Conservation (phyloP, 768 basidiomycete species). For the Trametes sanguinea region DNA sequence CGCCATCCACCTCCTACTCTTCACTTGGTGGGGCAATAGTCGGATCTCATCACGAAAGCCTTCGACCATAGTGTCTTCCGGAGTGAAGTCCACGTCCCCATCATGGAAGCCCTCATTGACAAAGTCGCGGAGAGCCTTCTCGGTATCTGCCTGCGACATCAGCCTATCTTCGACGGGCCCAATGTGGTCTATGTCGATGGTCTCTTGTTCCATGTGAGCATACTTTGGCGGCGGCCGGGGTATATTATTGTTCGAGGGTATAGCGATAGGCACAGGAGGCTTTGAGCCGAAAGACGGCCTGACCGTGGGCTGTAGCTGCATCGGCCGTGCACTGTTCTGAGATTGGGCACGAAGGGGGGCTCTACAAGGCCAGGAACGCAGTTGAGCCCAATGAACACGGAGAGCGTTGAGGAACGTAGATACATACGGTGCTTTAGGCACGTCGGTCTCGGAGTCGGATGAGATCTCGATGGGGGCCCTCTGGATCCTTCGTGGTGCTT, state of each 20-base stretch:
- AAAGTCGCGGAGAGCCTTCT: slow-evolving; percentile 28
- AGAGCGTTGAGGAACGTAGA: background rate
- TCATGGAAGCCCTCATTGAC: slow-evolving; percentile 38
- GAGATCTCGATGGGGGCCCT: slow-evolving; percentile 22
- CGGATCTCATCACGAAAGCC: slow-evolving; percentile 73
- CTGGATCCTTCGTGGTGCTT: background rate
- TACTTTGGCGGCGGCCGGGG: slow-evolving; percentile 12
- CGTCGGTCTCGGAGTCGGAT: slow-evolving; percentile 31
- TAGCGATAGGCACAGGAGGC: slow-evolving; percentile 34
- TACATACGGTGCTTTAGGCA: slow-evolving; percentile 2
- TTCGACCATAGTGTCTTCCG: slow-evolving; percentile 68
- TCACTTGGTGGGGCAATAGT: slow-evolving; percentile 85
- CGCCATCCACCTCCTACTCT: slow-evolving; percentile 86
- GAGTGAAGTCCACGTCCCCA: slow-evolving; percentile 48
- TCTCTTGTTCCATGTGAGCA: slow-evolving; percentile 33
- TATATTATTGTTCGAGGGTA: slow-evolving; percentile 37
- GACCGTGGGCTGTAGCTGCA: background rate
- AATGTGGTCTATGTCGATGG: slow-evolving; percentile 33
- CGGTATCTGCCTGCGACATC: slow-evolving; percentile 26
- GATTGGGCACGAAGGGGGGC: slow-evolving; percentile 21
- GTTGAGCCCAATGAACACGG: background rate
- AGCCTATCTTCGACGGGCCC: slow-evolving; percentile 23
- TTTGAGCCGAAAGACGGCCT: slow-evolving; percentile 4
- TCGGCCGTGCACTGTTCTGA: slow-evolving; percentile 10
- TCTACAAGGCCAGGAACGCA: background rate